Evolutionary conservation across 345 rosid genomes (phyloP).

Genomic region (Salix dunnii): DNA sequence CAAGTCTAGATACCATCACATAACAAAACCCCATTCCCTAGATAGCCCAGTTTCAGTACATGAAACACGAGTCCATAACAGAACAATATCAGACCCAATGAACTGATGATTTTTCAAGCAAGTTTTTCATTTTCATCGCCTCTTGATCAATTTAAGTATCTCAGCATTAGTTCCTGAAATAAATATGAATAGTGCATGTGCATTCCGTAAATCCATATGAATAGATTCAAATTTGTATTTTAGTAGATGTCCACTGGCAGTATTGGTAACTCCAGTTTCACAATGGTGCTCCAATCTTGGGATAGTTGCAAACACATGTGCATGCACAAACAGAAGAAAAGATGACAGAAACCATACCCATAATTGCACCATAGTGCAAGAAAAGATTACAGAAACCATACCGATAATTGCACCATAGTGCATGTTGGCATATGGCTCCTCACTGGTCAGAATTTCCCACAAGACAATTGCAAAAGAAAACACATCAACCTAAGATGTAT

Average conservation of each 20-base stretch:
- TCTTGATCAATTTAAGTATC: background rate
- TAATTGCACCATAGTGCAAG: constrained; percentile 79
- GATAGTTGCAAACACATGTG: background rate
- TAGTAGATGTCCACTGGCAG: background rate
- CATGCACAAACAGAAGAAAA: background rate
- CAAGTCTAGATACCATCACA: background rate
- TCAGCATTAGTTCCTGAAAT: background rate
- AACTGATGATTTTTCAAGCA: background rate
- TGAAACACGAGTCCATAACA: background rate
- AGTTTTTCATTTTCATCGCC: background rate
- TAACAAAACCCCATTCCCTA: background rate
- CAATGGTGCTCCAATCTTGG: background rate
- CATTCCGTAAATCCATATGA: background rate
- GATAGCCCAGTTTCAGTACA: background rate
- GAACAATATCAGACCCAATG: background rate
- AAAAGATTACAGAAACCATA: constrained; percentile 16
- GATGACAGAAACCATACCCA: constrained; percentile 44
- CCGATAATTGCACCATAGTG: constrained; percentile 88
- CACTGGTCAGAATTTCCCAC: constrained; percentile 90
- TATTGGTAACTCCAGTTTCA: background rate
- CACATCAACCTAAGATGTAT: constrained; percentile 57
- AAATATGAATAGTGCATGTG: background rate
- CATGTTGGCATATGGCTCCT: constrained; percentile 85
- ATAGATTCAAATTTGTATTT: background rate
- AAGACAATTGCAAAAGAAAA: constrained; percentile 79